A percentile compares a stretch with the other conserved stretches of the same genome.
Conservation (phyloP, 176 grass and related monocot species). For the Paspalum vaginatum region DNA sequence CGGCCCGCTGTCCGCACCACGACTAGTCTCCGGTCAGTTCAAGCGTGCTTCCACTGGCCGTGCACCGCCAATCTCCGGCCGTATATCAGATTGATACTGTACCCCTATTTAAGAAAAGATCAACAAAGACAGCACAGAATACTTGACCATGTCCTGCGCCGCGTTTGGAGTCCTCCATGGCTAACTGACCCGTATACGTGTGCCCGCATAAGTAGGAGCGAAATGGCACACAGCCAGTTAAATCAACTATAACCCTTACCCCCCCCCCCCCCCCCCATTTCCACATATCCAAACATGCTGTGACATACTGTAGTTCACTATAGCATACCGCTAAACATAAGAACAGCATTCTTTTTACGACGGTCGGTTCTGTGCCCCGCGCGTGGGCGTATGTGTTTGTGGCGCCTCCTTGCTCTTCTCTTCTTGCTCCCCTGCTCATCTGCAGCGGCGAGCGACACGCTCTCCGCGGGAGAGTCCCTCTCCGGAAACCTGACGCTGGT, state of each 20-base stretch:
- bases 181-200: too few relatives aligned
- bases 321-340: too few relatives aligned
- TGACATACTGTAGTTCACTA: too few relatives aligned
- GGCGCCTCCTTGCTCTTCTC: background rate
- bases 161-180: background rate
- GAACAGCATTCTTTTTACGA: background rate
- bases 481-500: constrained; percentile 43
- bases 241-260: too few relatives aligned
- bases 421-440: background rate
- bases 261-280: too few relatives aligned
- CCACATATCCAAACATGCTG: too few relatives aligned
- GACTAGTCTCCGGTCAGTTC: constrained; percentile 19
- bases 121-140: background rate
- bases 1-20: background rate
- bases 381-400: background rate
- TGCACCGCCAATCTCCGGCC: background rate
- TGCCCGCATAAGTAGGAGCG: background rate
- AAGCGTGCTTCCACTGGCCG: background rate
- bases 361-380: background rate
- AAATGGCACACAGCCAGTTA: too few relatives aligned
- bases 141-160: background rate
- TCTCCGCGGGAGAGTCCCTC: constrained; percentile 29
- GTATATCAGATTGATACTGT: background rate
- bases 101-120: background rate
- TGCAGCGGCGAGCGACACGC: constrained; percentile 1